Evolutionary conservation across 805 yeast genomes (phyloP).

Genomic region (Pachysolen tannophilus): DNA sequence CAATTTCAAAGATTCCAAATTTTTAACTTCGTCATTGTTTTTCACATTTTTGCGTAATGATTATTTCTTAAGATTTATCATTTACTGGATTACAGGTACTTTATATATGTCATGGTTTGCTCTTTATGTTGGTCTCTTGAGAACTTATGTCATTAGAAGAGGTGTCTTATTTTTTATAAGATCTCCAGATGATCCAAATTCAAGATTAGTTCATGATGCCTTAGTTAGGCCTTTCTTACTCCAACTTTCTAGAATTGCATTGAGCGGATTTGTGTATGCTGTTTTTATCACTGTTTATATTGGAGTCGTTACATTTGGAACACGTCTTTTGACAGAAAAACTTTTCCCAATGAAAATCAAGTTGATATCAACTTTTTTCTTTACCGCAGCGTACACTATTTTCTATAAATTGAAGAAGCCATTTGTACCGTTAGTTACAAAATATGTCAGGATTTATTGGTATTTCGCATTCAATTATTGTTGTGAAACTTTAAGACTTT

Average conservation of each 20-base stretch:
- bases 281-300: conserved; percentile 68
- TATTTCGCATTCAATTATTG: conserved; percentile 43
- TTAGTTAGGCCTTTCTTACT: conserved; percentile 64
- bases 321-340: conserved; percentile 27
- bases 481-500: conserved; percentile 54
- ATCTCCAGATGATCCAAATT: conserved; percentile 91
- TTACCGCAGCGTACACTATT: conserved; percentile 11
- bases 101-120: conserved; percentile 84
- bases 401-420: conserved; percentile 19
- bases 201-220: conserved; percentile 81
- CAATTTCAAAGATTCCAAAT: background rate
- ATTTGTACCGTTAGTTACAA: conserved; percentile 1
- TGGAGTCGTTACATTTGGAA: conserved; percentile 50
- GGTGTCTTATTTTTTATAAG: conserved; percentile 90
- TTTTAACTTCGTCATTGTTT: conserved; percentile 4
- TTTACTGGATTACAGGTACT: conserved; percentile 71
- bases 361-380: background rate
- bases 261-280: conserved; percentile 71
- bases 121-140: conserved; percentile 73
- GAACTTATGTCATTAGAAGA: conserved; percentile 65
- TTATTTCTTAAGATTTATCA: conserved; percentile 8
- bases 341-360: conserved; percentile 17
- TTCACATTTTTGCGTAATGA: conserved; percentile 2
- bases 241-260: conserved; percentile 64
- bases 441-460: conserved; percentile 52